Evolutionary conservation across 1,284 basidiomycete genomes (phyloP), one percentile per base, ranked within the genome.

Genomic region (Tranzscheliella williamsii): DNA sequence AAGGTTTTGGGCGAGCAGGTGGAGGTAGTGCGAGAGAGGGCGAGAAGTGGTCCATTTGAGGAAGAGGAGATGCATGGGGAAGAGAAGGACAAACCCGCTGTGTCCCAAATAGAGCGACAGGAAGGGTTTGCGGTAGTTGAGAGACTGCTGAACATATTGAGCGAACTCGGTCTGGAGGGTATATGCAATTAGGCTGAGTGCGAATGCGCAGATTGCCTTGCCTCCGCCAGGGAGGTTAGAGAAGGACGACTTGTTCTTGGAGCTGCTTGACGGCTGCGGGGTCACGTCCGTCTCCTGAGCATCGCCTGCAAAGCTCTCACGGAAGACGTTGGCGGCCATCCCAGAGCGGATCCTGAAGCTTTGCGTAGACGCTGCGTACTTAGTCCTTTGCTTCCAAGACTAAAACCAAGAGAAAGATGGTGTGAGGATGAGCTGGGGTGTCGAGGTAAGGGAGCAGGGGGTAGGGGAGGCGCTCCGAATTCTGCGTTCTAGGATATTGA

Each of bases 141-240:
- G 51, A 12, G 47, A 47, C 16, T 70, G 58, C 39, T 77, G 75
- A 7, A 77, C 72, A 29, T 74, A 70, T 42, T 76, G 74, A 4
- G 73, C 75, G 15, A 64, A 68, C 42, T 77, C 75, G 21, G 75
- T 77, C 47, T 77, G 75, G 2, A 68, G 33, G 1, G 75, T 77
- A 27, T 73, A 77, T 13, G 75, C 65, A 3, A 68, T 35, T 1
- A 77, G 60, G 22, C 63, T 66, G 36, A 70, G 43, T 2, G 49
- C 35, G 31, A 77, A 77, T 12, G 70, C 75, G 21, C 35, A 48
- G 22, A 73, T 40, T 4, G 75, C 70, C 38, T 64, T 64, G 32
- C 43, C 38, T 23, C 61, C 61, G 11, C 61, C 61, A 1, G 61
- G 55, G 5, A 64, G 51, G 20, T 45, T 54, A 16, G 34, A 44